Evolutionary conservation across 345 rosid genomes (phyloP).

Genomic region (Moricandia arvensis): DNA sequence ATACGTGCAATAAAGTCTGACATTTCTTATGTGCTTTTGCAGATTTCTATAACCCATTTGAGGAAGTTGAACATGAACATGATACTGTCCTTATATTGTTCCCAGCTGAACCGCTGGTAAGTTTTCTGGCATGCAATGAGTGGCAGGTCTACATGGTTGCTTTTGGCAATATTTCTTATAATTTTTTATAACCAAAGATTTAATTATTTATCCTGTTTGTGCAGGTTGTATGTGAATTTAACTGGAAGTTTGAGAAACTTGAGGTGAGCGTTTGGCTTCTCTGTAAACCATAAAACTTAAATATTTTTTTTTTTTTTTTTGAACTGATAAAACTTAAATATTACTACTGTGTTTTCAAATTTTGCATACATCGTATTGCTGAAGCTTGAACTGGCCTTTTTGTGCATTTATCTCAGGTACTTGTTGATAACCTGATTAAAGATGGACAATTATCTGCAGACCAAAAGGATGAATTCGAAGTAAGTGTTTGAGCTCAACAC

Average conservation of each 20-base stretch:
- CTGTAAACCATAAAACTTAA: background rate
- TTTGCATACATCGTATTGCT: background rate
- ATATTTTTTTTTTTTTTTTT: too few species aligned
- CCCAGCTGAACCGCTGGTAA: background rate
- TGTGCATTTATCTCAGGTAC: slow-evolving; percentile 49
- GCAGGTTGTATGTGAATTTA: slow-evolving; percentile 86
- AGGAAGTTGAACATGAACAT: background rate
- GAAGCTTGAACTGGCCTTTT: slow-evolving; percentile 33
- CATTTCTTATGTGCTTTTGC: slow-evolving; percentile 16
- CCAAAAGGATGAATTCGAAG: slow-evolving; percentile 82
- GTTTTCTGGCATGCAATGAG: background rate
- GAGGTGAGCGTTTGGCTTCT: slow-evolving; percentile 52
- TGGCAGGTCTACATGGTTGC: background rate
- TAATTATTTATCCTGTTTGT: slow-evolving; percentile 20
- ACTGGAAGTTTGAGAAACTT: slow-evolving; percentile 82
- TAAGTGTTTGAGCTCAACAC: slow-evolving; percentile 33
- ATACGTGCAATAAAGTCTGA: background rate
- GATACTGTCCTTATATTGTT: background rate
- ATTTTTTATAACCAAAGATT: too few species aligned
- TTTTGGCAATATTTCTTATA: too few species aligned
- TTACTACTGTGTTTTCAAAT: background rate
- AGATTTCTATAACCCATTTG: background rate
- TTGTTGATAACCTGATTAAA: slow-evolving; percentile 55
- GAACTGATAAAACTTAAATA: too few species aligned
- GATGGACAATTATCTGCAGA: slow-evolving; percentile 63